These are phyloP conservation scores for Purpureocillium lavendulum DNA, from an alignment of 2,329 filamentous ascomycete species.

Conservation along the genomic window DNA sequence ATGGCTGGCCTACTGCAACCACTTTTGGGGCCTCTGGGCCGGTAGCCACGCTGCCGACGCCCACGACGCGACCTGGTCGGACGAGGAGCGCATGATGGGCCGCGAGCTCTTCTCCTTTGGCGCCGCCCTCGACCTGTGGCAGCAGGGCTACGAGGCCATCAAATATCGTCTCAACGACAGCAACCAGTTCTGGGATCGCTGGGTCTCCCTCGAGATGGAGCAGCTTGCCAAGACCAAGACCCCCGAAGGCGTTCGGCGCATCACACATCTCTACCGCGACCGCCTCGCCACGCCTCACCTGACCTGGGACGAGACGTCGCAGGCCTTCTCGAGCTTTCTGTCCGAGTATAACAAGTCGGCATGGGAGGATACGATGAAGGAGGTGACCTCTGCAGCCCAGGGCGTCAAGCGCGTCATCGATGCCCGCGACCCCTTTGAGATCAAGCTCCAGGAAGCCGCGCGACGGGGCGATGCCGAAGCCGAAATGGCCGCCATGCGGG, in stretches of 20 bases:
- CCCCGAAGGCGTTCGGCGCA: conserved; percentile 49
- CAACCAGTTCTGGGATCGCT: conserved; percentile 71
- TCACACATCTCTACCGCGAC: conserved; percentile 62
- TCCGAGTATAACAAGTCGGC: conserved; percentile 60
- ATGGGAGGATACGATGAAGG: conserved; percentile 69
- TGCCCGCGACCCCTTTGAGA: conserved; percentile 59
- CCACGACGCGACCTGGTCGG: conserved; percentile 40
- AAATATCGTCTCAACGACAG: conserved; percentile 70
- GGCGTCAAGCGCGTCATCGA: conserved; percentile 54
- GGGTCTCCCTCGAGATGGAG: conserved; percentile 63
- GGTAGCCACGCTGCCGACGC: conserved; percentile 45
- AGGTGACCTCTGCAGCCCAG: conserved; percentile 54
- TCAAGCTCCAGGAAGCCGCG: conserved; percentile 51
- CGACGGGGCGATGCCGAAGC: conserved; percentile 47
- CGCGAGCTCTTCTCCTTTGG: conserved; percentile 65
- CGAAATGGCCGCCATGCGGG: conserved; percentile 42
- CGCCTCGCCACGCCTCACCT: conserved; percentile 66
- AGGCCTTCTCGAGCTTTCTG: conserved; percentile 66
- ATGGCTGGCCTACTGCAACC: conserved; percentile 74
- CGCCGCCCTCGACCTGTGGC: conserved; percentile 59
- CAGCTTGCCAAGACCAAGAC: conserved; percentile 51
- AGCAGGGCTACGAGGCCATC: conserved; percentile 62
- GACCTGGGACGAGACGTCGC: conserved; percentile 67
- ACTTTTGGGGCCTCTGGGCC: conserved; percentile 63
- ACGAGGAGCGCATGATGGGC: conserved; percentile 61